Evolutionary conservation across 139 green algal genomes (phyloP), one percentile per base, ranked within the genome.

Genomic region (Pseudopediastrum boryanum): DNA sequence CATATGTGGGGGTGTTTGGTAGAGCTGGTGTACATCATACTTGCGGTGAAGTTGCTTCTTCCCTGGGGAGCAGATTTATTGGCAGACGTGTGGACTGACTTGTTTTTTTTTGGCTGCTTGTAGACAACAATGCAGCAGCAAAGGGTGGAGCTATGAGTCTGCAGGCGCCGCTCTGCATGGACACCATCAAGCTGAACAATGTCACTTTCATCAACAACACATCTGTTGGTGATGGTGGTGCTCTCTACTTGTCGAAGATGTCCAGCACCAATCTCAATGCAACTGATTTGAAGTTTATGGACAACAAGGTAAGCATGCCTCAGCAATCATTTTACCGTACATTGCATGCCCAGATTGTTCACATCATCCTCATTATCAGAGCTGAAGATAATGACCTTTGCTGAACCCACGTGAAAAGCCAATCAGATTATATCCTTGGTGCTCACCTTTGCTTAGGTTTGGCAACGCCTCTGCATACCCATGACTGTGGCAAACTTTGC

Each of bases 301-400:
- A 43, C 31, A 78, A 78, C 71, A 61, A n/a, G 54, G 70, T 77
- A 35, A 77, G 70, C 33, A 58, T n/a, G n/a, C n/a, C n/a, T n/a
- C n/a, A n/a, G n/a, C n/a, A n/a, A n/a, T n/a, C n/a, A n/a, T n/a
- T n/a, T n/a, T n/a, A n/a, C n/a, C n/a, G n/a, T n/a, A n/a, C n/a
- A n/a, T n/a, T n/a, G n/a, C n/a, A n/a, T n/a, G n/a, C n/a, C n/a
- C n/a, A n/a, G n/a, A n/a, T n/a, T n/a, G n/a, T n/a, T n/a, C n/a
- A n/a, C n/a, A n/a, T n/a, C n/a, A n/a, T n/a, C n/a, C n/a, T n/a
- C n/a, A n/a, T n/a, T n/a, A n/a, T n/a, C n/a, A n/a, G n/a, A n/a
- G n/a, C n/a, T n/a, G n/a, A n/a, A n/a, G n/a, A n/a, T n/a, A n/a
- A n/a, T n/a, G n/a, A n/a, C n/a, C n/a, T n/a, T n/a, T n/a, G n/a